Percentiles rank a stretch among this genome's conserved stretches.
phyloP scores from a whole-genome alignment of 108 stramenopile species.

The Nitzschia putrida region DNA sequence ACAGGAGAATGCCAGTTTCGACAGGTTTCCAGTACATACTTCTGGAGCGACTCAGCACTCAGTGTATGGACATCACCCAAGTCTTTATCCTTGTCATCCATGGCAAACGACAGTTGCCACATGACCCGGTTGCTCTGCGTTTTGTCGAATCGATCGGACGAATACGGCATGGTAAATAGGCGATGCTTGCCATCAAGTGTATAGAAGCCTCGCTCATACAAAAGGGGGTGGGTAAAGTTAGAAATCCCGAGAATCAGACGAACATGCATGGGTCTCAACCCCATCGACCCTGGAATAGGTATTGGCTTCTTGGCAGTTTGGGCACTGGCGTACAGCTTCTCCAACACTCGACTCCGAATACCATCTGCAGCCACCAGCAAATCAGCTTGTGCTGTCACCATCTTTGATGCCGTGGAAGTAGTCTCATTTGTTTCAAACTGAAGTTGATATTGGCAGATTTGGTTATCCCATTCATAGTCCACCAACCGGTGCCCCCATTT shows the following conservation, averaged over 20 bases:
- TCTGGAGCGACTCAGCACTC: slow-evolving; percentile 41
- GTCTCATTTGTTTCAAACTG: slow-evolving; percentile 8
- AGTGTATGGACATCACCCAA: slow-evolving; percentile 15
- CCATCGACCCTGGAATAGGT: background rate
- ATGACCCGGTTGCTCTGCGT: slow-evolving; percentile 48
- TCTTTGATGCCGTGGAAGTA: background rate
- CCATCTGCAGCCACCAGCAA: slow-evolving; percentile 86
- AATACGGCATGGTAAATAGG: slow-evolving; percentile 86
- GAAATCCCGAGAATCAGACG: slow-evolving; percentile 78
- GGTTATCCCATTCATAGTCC: slow-evolving; percentile 24
- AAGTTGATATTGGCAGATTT: slow-evolving; percentile 10
- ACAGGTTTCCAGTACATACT: slow-evolving; percentile 59
- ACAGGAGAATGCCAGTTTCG: slow-evolving; percentile 75
- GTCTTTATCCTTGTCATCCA: slow-evolving; percentile 21
- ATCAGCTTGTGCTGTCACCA: slow-evolving; percentile 42
- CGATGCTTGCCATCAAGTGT: slow-evolving; percentile 72
- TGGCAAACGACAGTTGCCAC: slow-evolving; percentile 84
- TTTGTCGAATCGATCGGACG: slow-evolving; percentile 50
- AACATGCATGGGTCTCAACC: slow-evolving; percentile 55
- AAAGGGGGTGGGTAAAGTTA: slow-evolving; percentile 58
- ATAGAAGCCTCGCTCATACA: slow-evolving; percentile 85
- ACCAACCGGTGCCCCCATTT: slow-evolving; percentile 38
- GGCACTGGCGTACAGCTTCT: slow-evolving; percentile 20
- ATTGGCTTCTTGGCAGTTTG: background rate
- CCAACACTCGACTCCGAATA: slow-evolving; percentile 67